These are phyloP conservation scores for Platanthera guangdongensis DNA, from an alignment of 106 monocot species.

Conservation along the genomic window DNA sequence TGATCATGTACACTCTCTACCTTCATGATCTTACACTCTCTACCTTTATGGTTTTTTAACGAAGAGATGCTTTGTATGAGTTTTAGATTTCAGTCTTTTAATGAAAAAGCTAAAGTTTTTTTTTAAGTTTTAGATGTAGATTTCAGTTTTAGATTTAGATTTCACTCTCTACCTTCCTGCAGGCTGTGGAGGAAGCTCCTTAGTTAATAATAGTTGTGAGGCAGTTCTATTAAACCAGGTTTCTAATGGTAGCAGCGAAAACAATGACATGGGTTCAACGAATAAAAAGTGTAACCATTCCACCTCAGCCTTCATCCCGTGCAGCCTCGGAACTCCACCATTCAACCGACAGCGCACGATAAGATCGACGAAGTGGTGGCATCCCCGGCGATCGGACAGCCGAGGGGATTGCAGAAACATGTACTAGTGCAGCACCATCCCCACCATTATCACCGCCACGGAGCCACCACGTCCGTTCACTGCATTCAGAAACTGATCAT, in stretches of 20 bases:
- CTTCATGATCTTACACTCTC: no score
- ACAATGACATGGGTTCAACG: slow-evolving; percentile 70
- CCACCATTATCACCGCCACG: slow-evolving; percentile 59
- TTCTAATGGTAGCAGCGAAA: slow-evolving; percentile 55
- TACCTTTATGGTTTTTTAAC: no score
- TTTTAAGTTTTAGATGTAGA: no score
- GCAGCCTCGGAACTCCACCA: slow-evolving; percentile 19
- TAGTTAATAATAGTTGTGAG: slow-evolving; percentile 43
- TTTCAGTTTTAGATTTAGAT: no score
- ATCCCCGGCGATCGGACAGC: slow-evolving; percentile 7
- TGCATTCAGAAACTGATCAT: slow-evolving; percentile 32
- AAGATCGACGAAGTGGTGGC: slow-evolving; percentile 29
- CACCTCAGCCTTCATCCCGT: slow-evolving; percentile 49
- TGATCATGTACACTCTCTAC: no score
- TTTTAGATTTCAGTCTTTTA: no score
- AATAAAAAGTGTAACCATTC: slow-evolving; percentile 30
- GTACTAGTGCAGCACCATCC: slow-evolving; percentile 62
- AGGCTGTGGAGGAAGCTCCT: slow-evolving; percentile 48
- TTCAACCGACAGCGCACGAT: slow-evolving; percentile 19
- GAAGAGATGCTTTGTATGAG: no score
- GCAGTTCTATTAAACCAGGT: slow-evolving; percentile 43
- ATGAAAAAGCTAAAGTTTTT: no score
- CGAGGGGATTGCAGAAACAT: slow-evolving; percentile 21
- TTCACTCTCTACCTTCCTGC: no score
- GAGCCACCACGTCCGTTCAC: slow-evolving; percentile 39